Evolutionary conservation across 306 rosid genomes (phyloP), one percentile per base, ranked within the genome.

Genomic region (Aeschynomene evenia): DNA sequence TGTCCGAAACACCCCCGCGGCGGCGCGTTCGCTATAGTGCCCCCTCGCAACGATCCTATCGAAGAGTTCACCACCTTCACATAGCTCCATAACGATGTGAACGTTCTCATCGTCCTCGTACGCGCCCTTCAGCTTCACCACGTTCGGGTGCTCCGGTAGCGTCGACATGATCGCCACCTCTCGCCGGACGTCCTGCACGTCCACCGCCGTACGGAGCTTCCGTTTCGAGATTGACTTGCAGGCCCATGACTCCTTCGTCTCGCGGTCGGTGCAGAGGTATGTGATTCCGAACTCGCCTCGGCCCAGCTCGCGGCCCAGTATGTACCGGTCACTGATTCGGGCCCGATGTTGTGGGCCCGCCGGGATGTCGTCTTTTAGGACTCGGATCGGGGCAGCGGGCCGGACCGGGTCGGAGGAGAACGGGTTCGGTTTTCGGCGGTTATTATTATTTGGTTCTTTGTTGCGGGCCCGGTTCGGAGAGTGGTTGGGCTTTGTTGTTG

Each of bases 231-330:
- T 94, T 51, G 96, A 90, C 71, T 94, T 94, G 79, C 98, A 94
- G 2, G 98, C 98, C 1, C 90, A 67, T 2, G 89, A 80, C 19
- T 88, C 86, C 34, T 85, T 85, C 0, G 85, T 90, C 61, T 84
- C 90, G 2, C 89, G 70, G 82, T 93, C 97, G 12, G 94, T 90
- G 68, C 98, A 93, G 9, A 88, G 82, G 39, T 87, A 90, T 1
- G 97, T 93, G 64, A 87, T 86, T 5, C 98, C 97, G 58, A 90
- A 90, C 84, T 93, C 97, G 1, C 98, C 96, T 2, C 97, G 93
- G 9, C 96, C 94, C 13, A 93, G 71, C 70, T 88, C 97, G 2
- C 91, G 86, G 50, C 97, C 96, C 16, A 93, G 84, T 40, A 84
- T 69, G 82, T 92, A 92, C 83, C 84, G 87, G 60, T 92, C 98